Base-by-base conservation (phyloP, 352 stramenopile genomes). In the Phytophthora tubulina region DNA sequence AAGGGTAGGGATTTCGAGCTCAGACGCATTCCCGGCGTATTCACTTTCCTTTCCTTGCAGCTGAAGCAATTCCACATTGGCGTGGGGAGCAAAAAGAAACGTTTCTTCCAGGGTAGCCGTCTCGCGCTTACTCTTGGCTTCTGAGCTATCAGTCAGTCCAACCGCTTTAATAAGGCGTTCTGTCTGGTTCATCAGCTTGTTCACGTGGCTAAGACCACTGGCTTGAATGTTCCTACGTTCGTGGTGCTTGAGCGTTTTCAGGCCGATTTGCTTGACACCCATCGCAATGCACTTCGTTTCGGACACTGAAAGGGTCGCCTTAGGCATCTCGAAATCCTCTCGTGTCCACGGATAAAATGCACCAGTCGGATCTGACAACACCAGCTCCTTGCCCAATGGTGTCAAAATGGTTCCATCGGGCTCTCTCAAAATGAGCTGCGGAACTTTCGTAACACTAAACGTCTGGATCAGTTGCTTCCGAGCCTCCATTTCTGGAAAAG, bases 1-100 rank as follows among this genome's bases (percentile, higher is more conserved):
- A 3, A 96, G 74, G 3, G 83, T 75, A 21, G 89, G 88, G 6
- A 82, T 73, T 45, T 86, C 85, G 6, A 85, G 69, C 50, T 95
- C 87, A 3, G 88, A 83, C 1, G 89, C 79, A 58, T 84, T 92
- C 21, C 91, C 91, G 4, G 89, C 88, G 60, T 96, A 97, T 44
- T 84, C 80, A 45, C 90, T 81, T 31, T 96, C 88, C 21, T 83
- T 78, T 30, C 77, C 79, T 63, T 86, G 75, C 3, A 84, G 46
- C 56, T 82, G 75, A 15, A 95, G 63, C 9, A 95, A 45, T 15
- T 89, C 81, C 53, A 79, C 75, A 64, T 96, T 92, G n/a, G 57
- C 73, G 44, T 95, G 75, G 35, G 77, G 50, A 51, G 78, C 73
- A 67, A 92, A 92, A 39, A 56, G 27, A 45, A 92, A 63, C 4